A percentile compares a stretch with the other conserved stretches of the same genome.
Evolutionary conservation across 2,329 filamentous ascomycete species (phyloP).

Genomic region (Beauveria sp.): DNA sequence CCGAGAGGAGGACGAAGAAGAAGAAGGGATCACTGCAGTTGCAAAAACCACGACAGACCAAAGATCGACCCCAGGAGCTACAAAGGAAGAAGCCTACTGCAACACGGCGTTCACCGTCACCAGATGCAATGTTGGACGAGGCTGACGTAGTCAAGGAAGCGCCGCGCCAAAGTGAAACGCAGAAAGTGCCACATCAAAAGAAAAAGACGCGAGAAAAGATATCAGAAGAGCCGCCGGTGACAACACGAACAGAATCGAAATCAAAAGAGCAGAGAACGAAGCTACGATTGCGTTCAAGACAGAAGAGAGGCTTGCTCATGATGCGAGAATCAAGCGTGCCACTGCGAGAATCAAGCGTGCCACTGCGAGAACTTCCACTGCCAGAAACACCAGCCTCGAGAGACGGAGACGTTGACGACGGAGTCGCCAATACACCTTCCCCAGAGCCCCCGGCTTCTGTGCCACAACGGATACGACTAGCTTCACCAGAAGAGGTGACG

Average conservation of each 20-base stretch:
- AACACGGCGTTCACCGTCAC: background rate
- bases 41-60: background rate
- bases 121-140: background rate
- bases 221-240: background rate
- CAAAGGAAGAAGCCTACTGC: background rate
- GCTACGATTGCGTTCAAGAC: conserved; percentile 9
- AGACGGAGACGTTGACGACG: background rate
- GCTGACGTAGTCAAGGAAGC: background rate
- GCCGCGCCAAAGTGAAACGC: background rate
- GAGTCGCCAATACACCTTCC: background rate
- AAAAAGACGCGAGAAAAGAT: background rate
- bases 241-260: background rate
- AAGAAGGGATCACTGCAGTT: background rate
- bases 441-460: background rate
- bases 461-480: background rate
- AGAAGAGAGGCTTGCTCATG: conserved; percentile 10
- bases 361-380: background rate
- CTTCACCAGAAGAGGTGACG: background rate
- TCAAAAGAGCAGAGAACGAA: conserved; percentile 2
- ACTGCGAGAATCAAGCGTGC: background rate
- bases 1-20: background rate
- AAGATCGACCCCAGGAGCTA: background rate
- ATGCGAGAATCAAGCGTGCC: background rate
- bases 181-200: background rate
- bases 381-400: background rate